Evolutionary conservation across 169 alveolate genomes (phyloP), one percentile per base, ranked within the genome.

Genomic region (Plasmodium knowlesi): DNA sequence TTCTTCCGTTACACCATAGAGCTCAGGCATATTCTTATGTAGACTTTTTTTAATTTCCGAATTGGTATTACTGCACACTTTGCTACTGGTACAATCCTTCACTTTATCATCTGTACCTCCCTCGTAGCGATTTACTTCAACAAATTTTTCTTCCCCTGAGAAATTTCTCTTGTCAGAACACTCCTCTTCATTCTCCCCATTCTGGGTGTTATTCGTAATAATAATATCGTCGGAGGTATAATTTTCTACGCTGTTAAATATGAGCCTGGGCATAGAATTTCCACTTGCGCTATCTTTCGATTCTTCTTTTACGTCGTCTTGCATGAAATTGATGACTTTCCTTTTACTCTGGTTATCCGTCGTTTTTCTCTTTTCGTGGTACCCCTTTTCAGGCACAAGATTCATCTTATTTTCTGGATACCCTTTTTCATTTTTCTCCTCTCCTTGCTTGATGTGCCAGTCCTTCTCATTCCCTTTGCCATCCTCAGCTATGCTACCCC

Each of bases 111-210:
- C 89, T 5, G 19, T 3, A 8, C 30, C 22, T n/a, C 53, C 16
- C 14, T 82, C n/a, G 41, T 30, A 53, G 22, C 9, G 3, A 53
- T 53, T 22, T 12, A 32, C 14, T 25, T 0, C 39, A 1, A 53
- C 32, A 10, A 5, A 12, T 9, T 54, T 57, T 30, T 28, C 78
- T 25, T 54, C 54, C 9, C 30, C 5, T 12, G 9, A 9, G 71
- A 28, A 53, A 10, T 2, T 22, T 82, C 41, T 28, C 12, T 16
- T 19, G 54, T 41, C 5, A 0, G 14, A 14, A 41, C 5, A 3
- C 43, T 43, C 71, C 6, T 3, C 46, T 50, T 37, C 84, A 79
- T 79, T 79, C 25, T 82, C 89, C 9, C 28, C 89, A 79, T 79
- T 41, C 10, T 37, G 71, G 8, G 70, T 79, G 54, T 79, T 79